phyloP scores from a whole-genome alignment of 2,329 filamentous ascomycete species.

The Mycosphaerella sp. region DNA sequence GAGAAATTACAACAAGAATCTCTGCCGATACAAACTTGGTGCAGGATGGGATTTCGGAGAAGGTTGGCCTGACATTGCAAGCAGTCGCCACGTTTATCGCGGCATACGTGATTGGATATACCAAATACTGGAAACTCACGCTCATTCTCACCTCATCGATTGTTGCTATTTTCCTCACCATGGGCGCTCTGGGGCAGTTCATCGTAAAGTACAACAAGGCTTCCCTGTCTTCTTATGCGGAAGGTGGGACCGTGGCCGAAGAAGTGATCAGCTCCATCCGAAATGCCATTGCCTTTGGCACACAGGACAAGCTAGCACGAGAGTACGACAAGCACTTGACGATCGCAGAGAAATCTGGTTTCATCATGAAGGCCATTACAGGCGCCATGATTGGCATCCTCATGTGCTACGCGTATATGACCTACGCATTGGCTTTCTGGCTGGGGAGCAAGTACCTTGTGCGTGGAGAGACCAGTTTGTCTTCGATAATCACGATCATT shows the following conservation, averaged over 20 bases:
- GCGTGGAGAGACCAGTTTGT: slow-evolving; percentile 57
- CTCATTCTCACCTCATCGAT: slow-evolving; percentile 80
- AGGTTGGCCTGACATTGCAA: slow-evolving; percentile 69
- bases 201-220: slow-evolving; percentile 76
- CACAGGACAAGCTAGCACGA: slow-evolving; percentile 80
- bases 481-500: slow-evolving; percentile 73
- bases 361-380: slow-evolving; percentile 64
- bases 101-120: slow-evolving; percentile 83
- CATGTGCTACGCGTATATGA: slow-evolving; percentile 78
- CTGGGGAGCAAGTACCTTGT: slow-evolving; percentile 72
- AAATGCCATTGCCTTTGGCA: slow-evolving; percentile 87
- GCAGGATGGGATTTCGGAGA: slow-evolving; percentile 89
- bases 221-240: slow-evolving; percentile 70
- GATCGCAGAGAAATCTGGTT: slow-evolving; percentile 68
- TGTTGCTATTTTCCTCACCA: slow-evolving; percentile 68
- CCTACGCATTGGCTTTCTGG: slow-evolving; percentile 86
- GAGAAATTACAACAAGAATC: slow-evolving; percentile 90
- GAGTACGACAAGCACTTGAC: slow-evolving; percentile 74
- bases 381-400: slow-evolving; percentile 75
- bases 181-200: slow-evolving; percentile 65
- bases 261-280: slow-evolving; percentile 92
- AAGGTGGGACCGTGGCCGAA: slow-evolving; percentile 81
- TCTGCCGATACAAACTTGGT: slow-evolving; percentile 91
- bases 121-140: slow-evolving; percentile 89
- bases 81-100: slow-evolving; percentile 77